Base-by-base conservation (phyloP, 2,329 filamentous ascomycete genomes). In the Phyllosticta citriasiana region DNA sequence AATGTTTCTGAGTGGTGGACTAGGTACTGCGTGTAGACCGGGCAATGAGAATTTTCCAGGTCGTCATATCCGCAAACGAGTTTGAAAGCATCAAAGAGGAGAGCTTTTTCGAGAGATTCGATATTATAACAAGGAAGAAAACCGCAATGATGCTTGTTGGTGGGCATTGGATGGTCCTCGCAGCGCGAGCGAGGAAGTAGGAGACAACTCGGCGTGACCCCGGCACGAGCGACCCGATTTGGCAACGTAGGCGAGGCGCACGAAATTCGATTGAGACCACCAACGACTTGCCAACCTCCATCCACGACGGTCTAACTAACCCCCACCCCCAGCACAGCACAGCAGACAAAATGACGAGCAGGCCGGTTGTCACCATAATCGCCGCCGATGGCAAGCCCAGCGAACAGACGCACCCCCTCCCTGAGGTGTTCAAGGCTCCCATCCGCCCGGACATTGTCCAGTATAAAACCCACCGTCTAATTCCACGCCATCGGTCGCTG, bases 401-500 rank as follows among this genome's bases (percentile, higher is more conserved):
- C 80, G 89, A 89, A 78, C 85, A 88, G 79, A 93, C 92, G 77
- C 86, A 92, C 80, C 85, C 94, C 78, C 87, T 97, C 74, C 94
- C 95, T 77, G 87, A 91, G 81, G 93, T 99, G 83, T 99, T 99
- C 89, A 86, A 86, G 80, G 86, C 89, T 73, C 94, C 94, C 72
- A 97, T 99, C 85, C 93, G 94, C 79, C 89, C 92, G 75, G 94
- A 99, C 82, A 96, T 99, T 78, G 94, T 99, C 78, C 93, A 97
- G 86, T 88, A 92, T 63, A 61, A 55, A 26, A 27, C 50, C 51
- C 19, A 22, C 25, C 24, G 27, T 8, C 27, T 24, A 30, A 57
- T 54, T 47, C 53, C 22, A 57, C 54, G 55, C 25, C 40, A 57
- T 64, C 66, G 66, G 62, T 57, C 50, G 63, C 73, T 78, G 68